Conservation (phyloP, 2,329 filamentous ascomycete species). For the Monilinia fructicola region DNA sequence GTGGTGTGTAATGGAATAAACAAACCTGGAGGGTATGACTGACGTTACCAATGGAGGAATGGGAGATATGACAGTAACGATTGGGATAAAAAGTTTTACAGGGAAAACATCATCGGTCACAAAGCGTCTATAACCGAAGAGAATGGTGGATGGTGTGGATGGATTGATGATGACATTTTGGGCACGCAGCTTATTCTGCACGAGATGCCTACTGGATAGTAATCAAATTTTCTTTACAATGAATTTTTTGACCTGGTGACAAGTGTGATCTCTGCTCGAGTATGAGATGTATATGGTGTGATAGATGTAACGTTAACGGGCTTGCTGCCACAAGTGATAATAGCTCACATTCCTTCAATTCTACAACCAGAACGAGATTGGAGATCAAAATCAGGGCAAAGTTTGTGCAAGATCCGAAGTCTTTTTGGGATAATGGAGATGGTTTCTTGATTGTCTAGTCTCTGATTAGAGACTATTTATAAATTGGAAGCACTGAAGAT, state of each 20-base stretch:
- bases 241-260: not conserved
- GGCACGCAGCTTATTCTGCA: slow-evolving; percentile 15
- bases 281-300: not conserved
- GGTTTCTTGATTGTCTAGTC: too few relatives aligned
- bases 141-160: not conserved
- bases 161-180: not conserved
- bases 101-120: not conserved
- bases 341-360: not conserved
- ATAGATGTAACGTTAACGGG: not conserved
- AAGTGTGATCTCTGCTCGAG: too few relatives aligned
- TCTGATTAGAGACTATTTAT: too few relatives aligned
- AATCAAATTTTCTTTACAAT: slow-evolving; percentile 9
- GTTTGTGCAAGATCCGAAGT: too few relatives aligned
- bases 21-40: not conserved
- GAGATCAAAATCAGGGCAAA: too few relatives aligned
- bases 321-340: not conserved
- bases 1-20: slow-evolving; percentile 13
- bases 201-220: slow-evolving; percentile 17
- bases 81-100: not conserved
- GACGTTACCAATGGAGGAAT: not conserved
- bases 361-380: too few relatives aligned
- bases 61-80: not conserved
- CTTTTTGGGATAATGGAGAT: too few relatives aligned
- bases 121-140: slow-evolving; percentile 3
- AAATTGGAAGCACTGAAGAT: too few relatives aligned